These are phyloP conservation scores for Diplocarpon rosae DNA, from an alignment of 2,329 filamentous ascomycete genomes.

Conservation along the genomic window DNA sequence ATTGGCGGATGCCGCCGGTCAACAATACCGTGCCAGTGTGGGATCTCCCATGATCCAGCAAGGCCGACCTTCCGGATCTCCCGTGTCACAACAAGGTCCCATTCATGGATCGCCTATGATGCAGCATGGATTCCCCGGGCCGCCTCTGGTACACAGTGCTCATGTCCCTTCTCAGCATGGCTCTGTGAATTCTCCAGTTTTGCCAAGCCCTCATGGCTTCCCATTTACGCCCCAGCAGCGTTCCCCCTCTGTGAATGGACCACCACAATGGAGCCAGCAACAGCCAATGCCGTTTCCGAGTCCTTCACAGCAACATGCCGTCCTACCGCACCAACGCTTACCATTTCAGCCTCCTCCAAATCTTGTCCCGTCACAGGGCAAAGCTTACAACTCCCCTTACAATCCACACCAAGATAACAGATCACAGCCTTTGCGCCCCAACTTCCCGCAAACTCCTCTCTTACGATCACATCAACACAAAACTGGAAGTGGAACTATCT, in stretches of 20 bases:
- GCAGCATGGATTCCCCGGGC: neutral
- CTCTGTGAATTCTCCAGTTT: neutral
- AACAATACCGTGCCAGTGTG: slow-evolving; percentile 24
- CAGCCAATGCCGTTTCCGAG: slow-evolving; percentile 12
- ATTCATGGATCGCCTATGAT: slow-evolving; percentile 1
- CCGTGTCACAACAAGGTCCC: slow-evolving; percentile 2
- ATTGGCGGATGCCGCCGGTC: slow-evolving; percentile 25
- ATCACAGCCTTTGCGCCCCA: slow-evolving; percentile 13
- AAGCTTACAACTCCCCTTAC: slow-evolving; percentile 27
- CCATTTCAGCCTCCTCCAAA: slow-evolving; percentile 17
- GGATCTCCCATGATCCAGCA: slow-evolving; percentile 22
- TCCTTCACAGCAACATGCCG: slow-evolving; percentile 10
- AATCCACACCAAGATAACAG: slow-evolving; percentile 21
- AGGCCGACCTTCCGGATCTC: slow-evolving; percentile 5
- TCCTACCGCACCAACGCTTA: slow-evolving; percentile 14
- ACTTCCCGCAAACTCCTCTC: slow-evolving; percentile 22
- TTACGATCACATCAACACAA: slow-evolving; percentile 10
- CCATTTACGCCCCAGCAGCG: slow-evolving; percentile 16
- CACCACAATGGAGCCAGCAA: slow-evolving; percentile 17
- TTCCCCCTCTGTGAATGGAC: slow-evolving; percentile 16
- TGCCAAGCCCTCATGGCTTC: slow-evolving; percentile 9
- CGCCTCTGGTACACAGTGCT: no score
- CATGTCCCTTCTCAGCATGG: no score
- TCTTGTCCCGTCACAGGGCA: slow-evolving; percentile 19
- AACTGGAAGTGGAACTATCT: slow-evolving; percentile 41